Percentiles rank a stretch among this genome's conserved stretches.
phyloP scores from a whole-genome alignment of 306 rosid genomes.

The Glycine soja region DNA sequence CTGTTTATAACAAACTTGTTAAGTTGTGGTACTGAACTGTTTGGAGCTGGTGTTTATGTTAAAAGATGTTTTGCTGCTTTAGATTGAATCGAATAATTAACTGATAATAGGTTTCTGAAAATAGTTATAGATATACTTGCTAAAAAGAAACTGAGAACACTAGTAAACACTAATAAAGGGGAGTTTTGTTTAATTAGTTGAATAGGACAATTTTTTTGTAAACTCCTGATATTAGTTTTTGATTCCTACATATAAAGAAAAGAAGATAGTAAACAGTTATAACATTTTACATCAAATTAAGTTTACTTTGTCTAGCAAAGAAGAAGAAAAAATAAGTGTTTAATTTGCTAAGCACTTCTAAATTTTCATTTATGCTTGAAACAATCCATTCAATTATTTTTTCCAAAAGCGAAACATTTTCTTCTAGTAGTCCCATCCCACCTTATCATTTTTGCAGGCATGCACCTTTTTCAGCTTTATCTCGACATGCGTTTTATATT shows the following conservation, averaged over 20 bases:
- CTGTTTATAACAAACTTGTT: neutral
- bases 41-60: neutral
- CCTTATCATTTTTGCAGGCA: neutral
- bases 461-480: slow-evolving; percentile 24
- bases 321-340: neutral
- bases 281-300: neutral
- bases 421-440: neutral
- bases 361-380: neutral
- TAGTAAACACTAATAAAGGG: no score
- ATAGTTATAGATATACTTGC: neutral
- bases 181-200: no score
- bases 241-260: no score
- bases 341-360: neutral
- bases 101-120: neutral
- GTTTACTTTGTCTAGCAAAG: neutral
- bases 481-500: neutral
- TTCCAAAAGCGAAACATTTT: neutral
- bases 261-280: no score
- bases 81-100: no score
- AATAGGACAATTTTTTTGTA: no score
- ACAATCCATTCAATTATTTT: neutral
- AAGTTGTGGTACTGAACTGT: neutral
- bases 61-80: no score
- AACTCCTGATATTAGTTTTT: no score
- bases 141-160: no score